Percentiles rank a stretch among this genome's conserved stretches.
phyloP scores from a whole-genome alignment of 345 rosid genomes.

The Cardamine occulta region DNA sequence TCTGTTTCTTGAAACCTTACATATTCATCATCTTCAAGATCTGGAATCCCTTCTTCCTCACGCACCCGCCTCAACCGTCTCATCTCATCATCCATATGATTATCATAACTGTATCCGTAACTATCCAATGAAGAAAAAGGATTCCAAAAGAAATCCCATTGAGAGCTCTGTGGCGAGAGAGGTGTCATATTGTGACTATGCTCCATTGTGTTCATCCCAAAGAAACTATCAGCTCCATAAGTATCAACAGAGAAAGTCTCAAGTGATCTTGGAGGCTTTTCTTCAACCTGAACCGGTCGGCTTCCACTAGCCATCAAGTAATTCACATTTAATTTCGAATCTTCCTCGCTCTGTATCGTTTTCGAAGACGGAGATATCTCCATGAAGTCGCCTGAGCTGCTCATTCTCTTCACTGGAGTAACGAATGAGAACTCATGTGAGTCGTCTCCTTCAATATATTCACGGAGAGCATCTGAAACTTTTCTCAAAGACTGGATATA shows the following conservation, averaged over 20 bases:
- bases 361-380: conserved; percentile 58
- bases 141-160: conserved; percentile 97
- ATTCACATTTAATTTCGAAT: conserved; percentile 54
- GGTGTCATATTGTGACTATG: conserved; percentile 59
- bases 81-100: conserved; percentile 63
- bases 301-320: conserved; percentile 69
- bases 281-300: conserved; percentile 71
- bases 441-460: conserved; percentile 67
- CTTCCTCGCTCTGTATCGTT: conserved; percentile 42
- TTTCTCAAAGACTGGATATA: conserved; percentile 75
- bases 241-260: conserved; percentile 64
- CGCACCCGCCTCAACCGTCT: conserved; percentile 73
- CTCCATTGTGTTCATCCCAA: conserved; percentile 44
- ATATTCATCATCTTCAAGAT: conserved; percentile 73
- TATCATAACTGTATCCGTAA: conserved; percentile 59
- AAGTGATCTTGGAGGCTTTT: conserved; percentile 79
- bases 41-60: conserved; percentile 95
- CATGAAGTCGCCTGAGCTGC: conserved; percentile 48
- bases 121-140: conserved; percentile 84
- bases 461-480: conserved; percentile 80
- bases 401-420: conserved; percentile 60
- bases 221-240: conserved; percentile 57
- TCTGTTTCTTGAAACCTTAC: conserved; percentile 41
- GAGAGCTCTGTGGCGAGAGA: conserved; percentile 77
- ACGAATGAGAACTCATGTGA: conserved; percentile 49